These are phyloP conservation scores for Pseudodiploospora longispora DNA, from an alignment of 2,329 filamentous ascomycete genomes.

Conservation along the genomic window DNA sequence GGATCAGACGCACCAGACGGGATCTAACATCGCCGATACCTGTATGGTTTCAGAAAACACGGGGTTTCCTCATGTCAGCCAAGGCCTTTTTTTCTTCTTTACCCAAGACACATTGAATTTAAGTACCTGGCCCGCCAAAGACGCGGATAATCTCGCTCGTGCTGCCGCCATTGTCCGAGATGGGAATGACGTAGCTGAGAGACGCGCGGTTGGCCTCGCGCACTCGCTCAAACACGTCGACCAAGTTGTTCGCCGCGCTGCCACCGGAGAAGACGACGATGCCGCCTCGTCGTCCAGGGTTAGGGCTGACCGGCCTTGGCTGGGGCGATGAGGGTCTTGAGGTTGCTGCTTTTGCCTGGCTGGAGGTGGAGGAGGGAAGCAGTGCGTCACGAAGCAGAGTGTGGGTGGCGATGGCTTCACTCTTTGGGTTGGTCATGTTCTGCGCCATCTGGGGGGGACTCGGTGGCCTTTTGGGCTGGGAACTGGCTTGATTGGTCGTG, in stretches of 20 bases:
- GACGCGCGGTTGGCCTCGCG: conserved; percentile 56
- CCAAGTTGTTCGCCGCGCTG: conserved; percentile 87
- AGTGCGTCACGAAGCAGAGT: neutral
- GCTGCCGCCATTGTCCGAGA: conserved; percentile 91
- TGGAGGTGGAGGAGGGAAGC: neutral
- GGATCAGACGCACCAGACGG: conserved; percentile 83
- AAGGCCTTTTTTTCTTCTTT: neutral
- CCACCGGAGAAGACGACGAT: conserved; percentile 87
- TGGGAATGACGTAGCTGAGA: conserved; percentile 83
- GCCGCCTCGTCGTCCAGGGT: conserved; percentile 14
- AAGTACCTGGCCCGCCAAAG: conserved; percentile 78
- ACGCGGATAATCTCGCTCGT: conserved; percentile 91
- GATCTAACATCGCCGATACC: conserved; percentile 45
- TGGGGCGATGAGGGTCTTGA: neutral
- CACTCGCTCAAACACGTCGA: conserved; percentile 74
- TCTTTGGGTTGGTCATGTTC: too few relatives aligned
- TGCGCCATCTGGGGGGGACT: too few relatives aligned
- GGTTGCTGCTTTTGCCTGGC: too few relatives aligned
- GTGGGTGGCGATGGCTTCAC: neutral
- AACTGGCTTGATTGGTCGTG: too few relatives aligned
- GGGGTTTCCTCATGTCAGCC: neutral
- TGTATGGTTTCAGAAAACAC: conserved; percentile 24
- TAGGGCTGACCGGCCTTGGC: conserved; percentile 12
- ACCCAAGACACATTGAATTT: too few relatives aligned
- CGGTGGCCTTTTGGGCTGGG: too few relatives aligned